A percentile compares a stretch with the other conserved stretches of the same genome.
Conservation (phyloP, 345 rosid genomes). For the Rubroshorea leprosula region DNA sequence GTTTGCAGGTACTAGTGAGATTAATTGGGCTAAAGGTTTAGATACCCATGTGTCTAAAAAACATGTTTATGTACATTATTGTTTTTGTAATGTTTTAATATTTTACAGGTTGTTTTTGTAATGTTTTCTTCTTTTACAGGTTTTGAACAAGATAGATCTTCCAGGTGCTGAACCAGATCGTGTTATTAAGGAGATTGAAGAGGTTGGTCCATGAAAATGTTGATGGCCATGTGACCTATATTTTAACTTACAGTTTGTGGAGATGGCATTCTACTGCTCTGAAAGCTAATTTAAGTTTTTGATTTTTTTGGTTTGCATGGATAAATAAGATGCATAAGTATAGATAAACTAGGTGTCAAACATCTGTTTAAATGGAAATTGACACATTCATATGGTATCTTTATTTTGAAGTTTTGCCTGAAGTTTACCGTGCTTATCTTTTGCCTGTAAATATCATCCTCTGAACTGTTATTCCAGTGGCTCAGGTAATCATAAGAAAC, state of each 20-base stretch:
- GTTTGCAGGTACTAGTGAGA: no score
- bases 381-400: constrained; percentile 7
- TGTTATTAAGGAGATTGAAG: constrained; percentile 85
- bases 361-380: background rate
- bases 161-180: constrained; percentile 94
- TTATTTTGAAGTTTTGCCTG: constrained; percentile 1
- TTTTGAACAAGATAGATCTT: constrained; percentile 95
- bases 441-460: constrained; percentile 4
- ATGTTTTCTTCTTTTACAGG: constrained; percentile 36
- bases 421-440: constrained; percentile 9
- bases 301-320: no score
- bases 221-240: no score
- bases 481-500: no score
- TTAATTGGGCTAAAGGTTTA: no score
- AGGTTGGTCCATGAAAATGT: no score
- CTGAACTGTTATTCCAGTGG: no score
- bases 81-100: background rate
- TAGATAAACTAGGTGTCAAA: no score
- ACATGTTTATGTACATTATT: no score
- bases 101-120: background rate
- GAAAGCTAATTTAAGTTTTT: no score
- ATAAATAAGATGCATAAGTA: no score
- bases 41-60: no score
- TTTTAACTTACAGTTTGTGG: background rate
- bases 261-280: constrained; percentile 3